Percentiles rank a stretch among this genome's conserved stretches.
Conservation (phyloP, 2,329 filamentous ascomycete genomes). For the Colletotrichum godetiae region DNA sequence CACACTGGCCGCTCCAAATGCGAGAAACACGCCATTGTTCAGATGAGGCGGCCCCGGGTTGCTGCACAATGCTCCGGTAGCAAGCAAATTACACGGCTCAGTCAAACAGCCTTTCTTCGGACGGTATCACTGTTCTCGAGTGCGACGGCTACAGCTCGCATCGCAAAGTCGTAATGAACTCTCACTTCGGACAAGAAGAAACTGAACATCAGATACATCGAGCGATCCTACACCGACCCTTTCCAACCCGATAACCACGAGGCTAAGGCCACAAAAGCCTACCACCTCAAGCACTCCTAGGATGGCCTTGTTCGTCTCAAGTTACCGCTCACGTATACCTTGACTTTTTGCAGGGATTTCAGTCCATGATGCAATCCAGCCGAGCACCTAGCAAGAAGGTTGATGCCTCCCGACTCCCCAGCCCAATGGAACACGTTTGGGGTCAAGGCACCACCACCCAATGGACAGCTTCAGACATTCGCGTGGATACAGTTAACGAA, state of each 20-base stretch:
- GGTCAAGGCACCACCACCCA: neutral
- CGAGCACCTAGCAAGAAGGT: too few species aligned
- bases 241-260: neutral
- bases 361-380: too few species aligned
- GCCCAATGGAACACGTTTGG: neutral
- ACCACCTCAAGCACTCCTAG: neutral
- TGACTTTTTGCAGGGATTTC: neutral
- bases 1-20: neutral
- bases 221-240: neutral
- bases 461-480: neutral
- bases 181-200: slow-evolving; percentile 1
- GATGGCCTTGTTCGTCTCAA: neutral
- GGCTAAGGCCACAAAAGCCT: neutral
- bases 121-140: neutral
- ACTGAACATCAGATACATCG: slow-evolving; percentile 6
- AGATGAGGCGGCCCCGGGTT: slow-evolving; percentile 6
- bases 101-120: neutral
- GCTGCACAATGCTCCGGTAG: slow-evolving; percentile 19
- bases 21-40: slow-evolving; percentile 22
- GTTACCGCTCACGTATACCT: neutral
- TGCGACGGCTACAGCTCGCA: slow-evolving; percentile 2
- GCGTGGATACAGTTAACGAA: neutral
- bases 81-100: slow-evolving; percentile 24
- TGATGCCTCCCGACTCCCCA: neutral
- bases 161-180: neutral